Percentiles rank a stretch among this genome's conserved stretches.
Evolutionary conservation across 495 filamentous ascomycete species (phyloP).

Genomic region (Beverwykella pulmonaria): DNA sequence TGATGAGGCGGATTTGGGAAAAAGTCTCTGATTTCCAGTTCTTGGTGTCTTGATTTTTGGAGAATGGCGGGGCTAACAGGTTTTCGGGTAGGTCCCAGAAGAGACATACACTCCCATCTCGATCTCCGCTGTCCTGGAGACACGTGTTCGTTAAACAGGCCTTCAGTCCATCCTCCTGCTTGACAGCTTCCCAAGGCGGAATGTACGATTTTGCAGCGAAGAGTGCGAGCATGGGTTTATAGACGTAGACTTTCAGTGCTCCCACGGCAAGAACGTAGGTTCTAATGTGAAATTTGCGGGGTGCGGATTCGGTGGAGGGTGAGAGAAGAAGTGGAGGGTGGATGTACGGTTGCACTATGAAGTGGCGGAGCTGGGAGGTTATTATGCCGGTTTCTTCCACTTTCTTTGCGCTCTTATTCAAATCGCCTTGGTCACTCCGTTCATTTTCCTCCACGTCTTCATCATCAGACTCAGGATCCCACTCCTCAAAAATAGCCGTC

Average conservation of each 20-base stretch:
- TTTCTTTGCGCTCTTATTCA: slow-evolving; percentile 35
- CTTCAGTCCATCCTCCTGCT: slow-evolving; percentile 53
- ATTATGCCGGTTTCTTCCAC: slow-evolving; percentile 62
- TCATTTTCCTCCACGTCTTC: slow-evolving; percentile 62
- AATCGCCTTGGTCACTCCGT: slow-evolving; percentile 21
- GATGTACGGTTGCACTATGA: slow-evolving; percentile 95
- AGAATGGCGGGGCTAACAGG: slow-evolving; percentile 6
- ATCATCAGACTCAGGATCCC: slow-evolving; percentile 62
- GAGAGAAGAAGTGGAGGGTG: slow-evolving; percentile 80
- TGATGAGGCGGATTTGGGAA: slow-evolving; percentile 70
- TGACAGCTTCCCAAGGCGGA: slow-evolving; percentile 43
- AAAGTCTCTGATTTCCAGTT: slow-evolving; percentile 65
- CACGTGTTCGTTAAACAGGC: slow-evolving; percentile 93
- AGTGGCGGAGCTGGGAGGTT: slow-evolving; percentile 91
- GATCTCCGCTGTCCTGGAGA: slow-evolving; percentile 65
- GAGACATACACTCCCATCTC: slow-evolving; percentile 63
- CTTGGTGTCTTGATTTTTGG: not conserved
- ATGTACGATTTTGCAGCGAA: slow-evolving; percentile 75
- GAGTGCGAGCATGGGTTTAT: slow-evolving; percentile 85
- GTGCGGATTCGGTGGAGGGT: slow-evolving; percentile 47
- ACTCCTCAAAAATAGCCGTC: slow-evolving; percentile 81
- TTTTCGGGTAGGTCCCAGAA: slow-evolving; percentile 69
- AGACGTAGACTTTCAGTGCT: slow-evolving; percentile 79
- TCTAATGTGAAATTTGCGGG: slow-evolving; percentile 91
- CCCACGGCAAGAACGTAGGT: slow-evolving; percentile 85